Evolutionary conservation across 805 yeast genomes (phyloP).

Genomic region (Kuraishia borneana): DNA sequence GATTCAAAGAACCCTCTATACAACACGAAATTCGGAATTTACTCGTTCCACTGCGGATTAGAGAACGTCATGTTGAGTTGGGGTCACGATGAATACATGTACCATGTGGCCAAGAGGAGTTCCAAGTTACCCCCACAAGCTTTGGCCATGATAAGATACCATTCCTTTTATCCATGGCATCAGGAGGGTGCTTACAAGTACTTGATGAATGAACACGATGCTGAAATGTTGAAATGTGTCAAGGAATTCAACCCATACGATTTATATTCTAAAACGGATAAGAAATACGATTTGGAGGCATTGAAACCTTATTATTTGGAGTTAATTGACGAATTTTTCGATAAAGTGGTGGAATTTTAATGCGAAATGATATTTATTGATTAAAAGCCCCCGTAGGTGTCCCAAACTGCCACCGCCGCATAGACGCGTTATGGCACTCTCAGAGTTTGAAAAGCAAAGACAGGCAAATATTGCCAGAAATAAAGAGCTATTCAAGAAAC

Average conservation of each 20-base stretch:
- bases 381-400: not conserved
- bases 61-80: conserved; percentile 64
- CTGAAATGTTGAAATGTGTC: conserved; percentile 50
- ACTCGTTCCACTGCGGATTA: conserved; percentile 52
- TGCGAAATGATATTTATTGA: not conserved
- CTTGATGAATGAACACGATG: conserved; percentile 53
- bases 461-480: conserved; percentile 78
- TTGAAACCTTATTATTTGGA: conserved; percentile 50
- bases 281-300: conserved; percentile 32
- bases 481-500: conserved; percentile 56
- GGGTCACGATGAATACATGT: conserved; percentile 79
- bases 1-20: conserved; percentile 55
- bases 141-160: conserved; percentile 65
- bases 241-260: conserved; percentile 60
- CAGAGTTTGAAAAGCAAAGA: conserved; percentile 63
- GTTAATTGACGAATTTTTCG: conserved; percentile 54
- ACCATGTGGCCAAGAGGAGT: conserved; percentile 55
- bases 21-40: conserved; percentile 55
- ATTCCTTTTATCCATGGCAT: conserved; percentile 71
- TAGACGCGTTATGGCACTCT: conserved; percentile 26
- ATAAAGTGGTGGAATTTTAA: conserved; percentile 41
- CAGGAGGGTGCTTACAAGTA: conserved; percentile 56
- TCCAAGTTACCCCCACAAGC: conserved; percentile 56
- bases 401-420: not conserved
- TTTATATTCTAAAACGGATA: conserved; percentile 50